Base-by-base conservation (phyloP, 1,284 basidiomycete genomes). In the Marasmius tenuissimus region DNA sequence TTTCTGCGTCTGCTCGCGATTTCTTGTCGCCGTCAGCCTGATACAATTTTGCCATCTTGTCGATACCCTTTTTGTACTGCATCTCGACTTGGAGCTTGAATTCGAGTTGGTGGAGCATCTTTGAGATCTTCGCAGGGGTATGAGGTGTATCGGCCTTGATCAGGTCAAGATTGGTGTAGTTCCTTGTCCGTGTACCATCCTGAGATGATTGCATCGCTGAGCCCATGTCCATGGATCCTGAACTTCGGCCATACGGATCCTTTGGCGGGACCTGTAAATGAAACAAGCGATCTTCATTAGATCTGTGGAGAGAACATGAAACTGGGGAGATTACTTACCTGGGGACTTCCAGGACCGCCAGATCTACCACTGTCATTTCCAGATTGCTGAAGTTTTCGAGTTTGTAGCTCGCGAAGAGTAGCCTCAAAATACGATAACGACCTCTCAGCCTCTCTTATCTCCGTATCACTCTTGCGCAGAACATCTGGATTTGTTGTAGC, bases 11-110 rank as follows among this genome's bases (percentile, higher is more conserved):
- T 37, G 86, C 86, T 69, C 91, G 85, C 45, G 94, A 91, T 73
- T 93, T 92, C 82, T 97, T 96, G 78, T 99, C 97, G 55, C 96
- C 96, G 70, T 98, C 97, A 9, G 92, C 93, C 70, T 95, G 89
- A 76, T 97, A 97, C 50, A 97, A 81, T 72, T 90, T 93, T 40
- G 93, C 93, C 96, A 99, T 99, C 82, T 98, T 98, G 77, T 99
- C 97, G 70, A 98, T 98, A 53, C 97, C 97, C 71, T 91, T 87
- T 81, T 97, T 97, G 83, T 98, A 98, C 78, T 99, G 96, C 80
- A 93, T 89, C 77, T 99, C 97, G 68, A 99, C 94, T 76, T 97
- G 94, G 58, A 98, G 89, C 80, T 99, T 99, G 86, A 98, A 98
- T 76, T 99, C 96, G 67, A 99, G 89, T 77, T 98, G 96, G 76